phyloP scores from a whole-genome alignment of 1,284 basidiomycete species.

The Tilletia indica region DNA sequence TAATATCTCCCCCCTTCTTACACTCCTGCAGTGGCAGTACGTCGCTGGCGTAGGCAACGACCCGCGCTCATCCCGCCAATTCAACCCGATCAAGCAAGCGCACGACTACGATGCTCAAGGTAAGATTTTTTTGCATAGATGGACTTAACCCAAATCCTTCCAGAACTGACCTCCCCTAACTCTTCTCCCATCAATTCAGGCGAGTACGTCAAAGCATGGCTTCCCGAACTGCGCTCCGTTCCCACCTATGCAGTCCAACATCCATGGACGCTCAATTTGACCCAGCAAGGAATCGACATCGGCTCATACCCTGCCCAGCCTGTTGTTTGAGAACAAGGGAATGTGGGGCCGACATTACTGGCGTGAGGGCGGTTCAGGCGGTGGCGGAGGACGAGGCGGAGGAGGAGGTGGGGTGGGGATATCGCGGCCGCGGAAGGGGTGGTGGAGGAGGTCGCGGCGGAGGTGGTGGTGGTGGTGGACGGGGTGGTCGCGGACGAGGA shows the following conservation, averaged over 20 bases:
- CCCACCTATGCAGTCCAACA: conserved; percentile 29
- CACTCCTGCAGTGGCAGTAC: conserved; percentile 35
- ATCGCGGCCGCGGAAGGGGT: conserved; percentile 56
- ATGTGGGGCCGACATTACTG: conserved; percentile 44
- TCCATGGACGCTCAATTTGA: conserved; percentile 33
- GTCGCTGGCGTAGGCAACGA: conserved; percentile 50
- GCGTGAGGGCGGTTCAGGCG: conserved; percentile 22
- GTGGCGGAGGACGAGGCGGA: conserved; percentile 36
- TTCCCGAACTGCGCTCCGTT: conserved; percentile 27
- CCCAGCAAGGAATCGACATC: conserved; percentile 4
- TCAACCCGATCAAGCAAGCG: conserved; percentile 49
- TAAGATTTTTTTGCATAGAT: not conserved
- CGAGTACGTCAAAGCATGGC: conserved; percentile 35
- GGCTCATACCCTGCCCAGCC: conserved; percentile 34
- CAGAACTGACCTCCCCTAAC: too few species aligned
- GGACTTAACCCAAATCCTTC: not conserved
- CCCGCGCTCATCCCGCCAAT: conserved; percentile 41
- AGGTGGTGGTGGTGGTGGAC: conserved; percentile 19
- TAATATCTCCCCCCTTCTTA: not conserved
- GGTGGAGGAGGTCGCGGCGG: conserved; percentile 54
- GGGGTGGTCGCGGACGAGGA: conserved; percentile 12
- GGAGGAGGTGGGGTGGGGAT: conserved; percentile 58
- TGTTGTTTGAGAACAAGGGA: conserved; percentile 38
- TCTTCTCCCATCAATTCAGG: not conserved
- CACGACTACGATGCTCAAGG: conserved; percentile 42